Conservation (phyloP, 1,284 basidiomycete species). For the Fistulinella staudtii region DNA sequence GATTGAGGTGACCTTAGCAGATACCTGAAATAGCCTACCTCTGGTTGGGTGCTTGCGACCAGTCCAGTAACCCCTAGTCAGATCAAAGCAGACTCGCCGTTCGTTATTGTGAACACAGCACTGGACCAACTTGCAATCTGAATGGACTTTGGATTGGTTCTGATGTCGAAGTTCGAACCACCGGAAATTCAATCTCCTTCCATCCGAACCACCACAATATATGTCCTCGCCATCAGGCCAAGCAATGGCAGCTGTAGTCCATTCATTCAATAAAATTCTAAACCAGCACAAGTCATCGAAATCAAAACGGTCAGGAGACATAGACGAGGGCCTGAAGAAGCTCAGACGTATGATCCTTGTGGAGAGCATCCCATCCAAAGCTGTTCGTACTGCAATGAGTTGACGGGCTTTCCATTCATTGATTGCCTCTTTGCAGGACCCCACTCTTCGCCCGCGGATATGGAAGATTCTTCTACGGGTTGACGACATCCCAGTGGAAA, state of each 20-base stretch:
- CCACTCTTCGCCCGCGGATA: slow-evolving; percentile 72
- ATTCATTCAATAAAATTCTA: slow-evolving; percentile 75
- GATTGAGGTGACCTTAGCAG: no score
- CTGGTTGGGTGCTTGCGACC: slow-evolving; percentile 20
- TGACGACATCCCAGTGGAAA: slow-evolving; percentile 69
- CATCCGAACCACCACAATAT: no score
- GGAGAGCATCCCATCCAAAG: slow-evolving; percentile 77
- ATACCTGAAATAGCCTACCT: slow-evolving; percentile 13
- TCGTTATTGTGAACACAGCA: no score
- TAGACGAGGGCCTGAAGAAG: slow-evolving; percentile 79
- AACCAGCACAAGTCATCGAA: slow-evolving; percentile 65
- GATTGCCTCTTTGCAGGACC: slow-evolving; percentile 46
- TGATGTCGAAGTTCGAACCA: no score
- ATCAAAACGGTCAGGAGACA: slow-evolving; percentile 60
- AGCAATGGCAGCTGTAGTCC: slow-evolving; percentile 46
- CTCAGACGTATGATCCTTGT: slow-evolving; percentile 80
- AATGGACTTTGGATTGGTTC: no score
- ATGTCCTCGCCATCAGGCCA: slow-evolving; percentile 27
- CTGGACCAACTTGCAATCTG: no score
- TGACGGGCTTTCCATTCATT: slow-evolving; percentile 1
- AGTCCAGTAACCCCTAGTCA: no score
- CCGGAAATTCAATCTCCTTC: no score
- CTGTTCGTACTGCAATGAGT: slow-evolving; percentile 37
- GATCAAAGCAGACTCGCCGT: no score
- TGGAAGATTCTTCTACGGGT: slow-evolving; percentile 92